Base-by-base conservation (phyloP, 148 eudicot species). In the Fagopyrum homotropicum region DNA sequence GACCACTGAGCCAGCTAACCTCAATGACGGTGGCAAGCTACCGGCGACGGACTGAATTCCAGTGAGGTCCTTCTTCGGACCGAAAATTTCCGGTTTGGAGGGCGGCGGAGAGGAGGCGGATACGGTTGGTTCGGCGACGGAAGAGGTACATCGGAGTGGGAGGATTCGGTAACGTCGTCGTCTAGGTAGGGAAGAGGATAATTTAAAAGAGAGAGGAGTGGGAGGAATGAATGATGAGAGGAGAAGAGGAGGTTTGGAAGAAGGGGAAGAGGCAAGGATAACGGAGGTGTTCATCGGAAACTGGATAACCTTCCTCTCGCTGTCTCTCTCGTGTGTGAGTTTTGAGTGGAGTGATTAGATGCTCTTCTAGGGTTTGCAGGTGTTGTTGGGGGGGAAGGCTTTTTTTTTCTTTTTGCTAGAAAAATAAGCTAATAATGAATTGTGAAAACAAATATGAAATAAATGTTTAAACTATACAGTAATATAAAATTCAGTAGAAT, bases 41-140 rank as follows among this genome's bases (percentile, higher is more conserved):
- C 86, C 96, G 9, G 84, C 86, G 0, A 90, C 72, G 8, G 93
- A 74, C 61, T 90, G 93, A 29, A 91, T 16, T 19, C 87, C 89
- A 1, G 89, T 57, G 26, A 93, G 81, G 79, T 93, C 93, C 79
- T 73, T 84, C 63, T 78, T 88, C 7, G 76, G 86, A 0, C 98
- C 98, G 22, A 93, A 89, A 0, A 87, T 80, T 61, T 78, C 80
- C 47, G 84, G 80, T 51, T 70, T 16, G n/a, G 45, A 52, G 49
- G 46, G 60, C 2, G 55, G 73, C 11, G 80, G 49, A 26, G 77
- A 6, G 48, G 52, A 5, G 30, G 69, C n/a, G 72, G n/a, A 51
- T 46, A 46, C 12, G 26, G 54, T 30, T 1, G 29, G 74, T n/a
- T 17, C 11, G 54, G 74, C 16, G 52, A 47, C 56, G 54, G 54